Percentiles rank a stretch among this genome's conserved stretches.
Evolutionary conservation across 768 basidiomycete genomes (phyloP).

Genomic region (Leucosporidium creatinivorum): DNA sequence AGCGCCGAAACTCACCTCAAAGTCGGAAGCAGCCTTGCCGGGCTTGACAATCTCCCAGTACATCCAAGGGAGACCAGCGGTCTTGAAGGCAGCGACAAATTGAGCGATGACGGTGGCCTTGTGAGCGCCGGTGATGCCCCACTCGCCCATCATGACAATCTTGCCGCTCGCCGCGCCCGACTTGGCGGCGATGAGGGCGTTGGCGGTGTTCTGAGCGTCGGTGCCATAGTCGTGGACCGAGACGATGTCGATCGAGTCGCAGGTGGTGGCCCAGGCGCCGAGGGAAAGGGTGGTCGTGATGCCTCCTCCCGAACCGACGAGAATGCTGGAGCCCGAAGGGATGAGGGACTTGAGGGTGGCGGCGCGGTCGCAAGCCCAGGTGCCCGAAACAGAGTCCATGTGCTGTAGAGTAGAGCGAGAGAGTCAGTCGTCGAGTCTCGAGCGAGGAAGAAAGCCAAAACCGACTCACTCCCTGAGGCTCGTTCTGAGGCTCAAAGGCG

Average conservation of each 20-base stretch:
- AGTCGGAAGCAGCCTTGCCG: slow-evolving; percentile 31
- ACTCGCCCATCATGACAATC: slow-evolving; percentile 36
- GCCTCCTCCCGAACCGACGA: slow-evolving; percentile 37
- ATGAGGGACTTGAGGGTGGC: slow-evolving; percentile 28
- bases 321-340: slow-evolving; percentile 24
- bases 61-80: slow-evolving; percentile 31
- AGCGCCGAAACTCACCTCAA: slow-evolving; percentile 24
- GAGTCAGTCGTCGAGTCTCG: neutral
- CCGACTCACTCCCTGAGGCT: slow-evolving; percentile 30
- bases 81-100: slow-evolving; percentile 29
- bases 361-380: slow-evolving; percentile 38
- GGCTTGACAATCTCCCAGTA: slow-evolving; percentile 38
- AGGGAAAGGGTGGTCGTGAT: slow-evolving; percentile 32
- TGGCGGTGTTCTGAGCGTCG: slow-evolving; percentile 13
- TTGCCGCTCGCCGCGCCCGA: slow-evolving; percentile 24
- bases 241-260: slow-evolving; percentile 36
- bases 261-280: slow-evolving; percentile 33
- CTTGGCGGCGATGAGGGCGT: slow-evolving; percentile 21
- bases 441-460: neutral
- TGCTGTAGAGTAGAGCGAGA: slow-evolving; percentile 10
- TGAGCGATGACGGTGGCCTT: slow-evolving; percentile 29
- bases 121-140: slow-evolving; percentile 34
- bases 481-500: slow-evolving; percentile 35
- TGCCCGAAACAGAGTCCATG: slow-evolving; percentile 29
- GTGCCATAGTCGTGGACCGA: slow-evolving; percentile 39